Base-by-base conservation (phyloP, 2,329 filamentous ascomycete genomes). In the Alternaria sp. region DNA sequence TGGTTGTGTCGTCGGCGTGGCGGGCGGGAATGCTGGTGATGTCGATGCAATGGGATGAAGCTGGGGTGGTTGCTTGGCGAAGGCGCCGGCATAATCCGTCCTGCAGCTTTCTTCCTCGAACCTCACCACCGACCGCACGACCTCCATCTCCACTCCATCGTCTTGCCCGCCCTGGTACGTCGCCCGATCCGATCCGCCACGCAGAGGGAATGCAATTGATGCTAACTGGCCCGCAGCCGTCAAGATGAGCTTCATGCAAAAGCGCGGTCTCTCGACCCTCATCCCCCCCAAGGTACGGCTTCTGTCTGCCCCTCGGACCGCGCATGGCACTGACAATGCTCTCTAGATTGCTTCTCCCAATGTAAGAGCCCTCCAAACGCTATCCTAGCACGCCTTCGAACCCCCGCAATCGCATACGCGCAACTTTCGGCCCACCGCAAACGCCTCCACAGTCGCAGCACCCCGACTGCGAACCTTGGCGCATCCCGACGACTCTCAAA, bases 261-360 rank as follows among this genome's bases (percentile, higher is more conserved):
- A 92, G 85, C 90, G 94, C 85, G 92, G 89, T 88, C 91, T 97
- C 81, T 98, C 96, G 82, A 97, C 96, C 87, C 91, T 99, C 84
- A 97, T 99, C 79, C 96, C 96, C 77, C 96, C 96, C 80, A 99
- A 99, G 93, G 95, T 97, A 86, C 75, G 86, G 75, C 66, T 55
- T 61, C 49, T 44, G 57, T 15, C 45, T 61, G 46, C 56, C 63
- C 57, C 63, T 63, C 59, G 49, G 53, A 46, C 53, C 21, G 51
- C 52, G 57, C 55, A 58, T 50, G 36, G 55, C 64, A 64, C 84
- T 86, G 79, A 85, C 73, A 66, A 57, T 43, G 49, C 54, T 65
- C 57, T 73, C 73, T 70, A 94, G 91, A 88, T 96, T 81, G 91
- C 92, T 76, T 94, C 92, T 80, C 92, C 92, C 70, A 91, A 88